Conservation (phyloP, 495 filamentous ascomycete species). For the Trichoderma virens region DNA sequence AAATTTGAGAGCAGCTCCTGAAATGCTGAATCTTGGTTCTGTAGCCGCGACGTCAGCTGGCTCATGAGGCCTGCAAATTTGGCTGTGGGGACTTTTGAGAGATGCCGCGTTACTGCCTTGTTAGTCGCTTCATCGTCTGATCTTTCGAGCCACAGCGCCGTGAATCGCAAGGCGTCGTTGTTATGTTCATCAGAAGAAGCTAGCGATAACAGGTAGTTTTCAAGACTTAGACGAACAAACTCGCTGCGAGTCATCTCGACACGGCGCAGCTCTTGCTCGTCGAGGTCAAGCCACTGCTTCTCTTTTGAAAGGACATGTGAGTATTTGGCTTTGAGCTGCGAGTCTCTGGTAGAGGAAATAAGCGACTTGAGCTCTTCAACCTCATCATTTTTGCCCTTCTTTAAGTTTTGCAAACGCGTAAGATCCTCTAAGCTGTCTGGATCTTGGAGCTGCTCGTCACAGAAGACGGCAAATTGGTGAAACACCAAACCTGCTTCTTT, state of each 20-base stretch:
- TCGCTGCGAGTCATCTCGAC: constrained; percentile 65
- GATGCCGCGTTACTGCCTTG: constrained; percentile 59
- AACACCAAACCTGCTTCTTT: constrained; percentile 80
- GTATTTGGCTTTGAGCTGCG: constrained; percentile 31
- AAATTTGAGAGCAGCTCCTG: constrained; percentile 64
- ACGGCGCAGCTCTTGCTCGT: constrained; percentile 77
- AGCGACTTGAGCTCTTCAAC: constrained; percentile 57
- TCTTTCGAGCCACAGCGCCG: constrained; percentile 86
- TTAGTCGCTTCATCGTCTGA: constrained; percentile 66
- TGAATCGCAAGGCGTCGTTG: constrained; percentile 87
- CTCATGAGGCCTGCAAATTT: constrained; percentile 96
- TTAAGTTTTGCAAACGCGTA: constrained; percentile 67
- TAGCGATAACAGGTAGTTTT: constrained; percentile 86
- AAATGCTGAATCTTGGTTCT: constrained; percentile 60
- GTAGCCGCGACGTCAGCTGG: constrained; percentile 83
- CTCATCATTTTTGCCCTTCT: constrained; percentile 72
- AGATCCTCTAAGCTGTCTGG: constrained; percentile 78
- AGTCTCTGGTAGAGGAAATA: constrained; percentile 29
- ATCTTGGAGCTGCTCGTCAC: constrained; percentile 85
- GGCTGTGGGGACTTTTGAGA: constrained; percentile 68
- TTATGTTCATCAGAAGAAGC: constrained; percentile 79
- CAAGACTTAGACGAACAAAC: constrained; percentile 78
- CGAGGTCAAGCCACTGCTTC: constrained; percentile 82
- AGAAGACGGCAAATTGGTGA: constrained; percentile 91
- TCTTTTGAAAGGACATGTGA: constrained; percentile 48